These are phyloP conservation scores for Fusarium anthophilum DNA, from an alignment of 2,329 filamentous ascomycete genomes.

Conservation along the genomic window DNA sequence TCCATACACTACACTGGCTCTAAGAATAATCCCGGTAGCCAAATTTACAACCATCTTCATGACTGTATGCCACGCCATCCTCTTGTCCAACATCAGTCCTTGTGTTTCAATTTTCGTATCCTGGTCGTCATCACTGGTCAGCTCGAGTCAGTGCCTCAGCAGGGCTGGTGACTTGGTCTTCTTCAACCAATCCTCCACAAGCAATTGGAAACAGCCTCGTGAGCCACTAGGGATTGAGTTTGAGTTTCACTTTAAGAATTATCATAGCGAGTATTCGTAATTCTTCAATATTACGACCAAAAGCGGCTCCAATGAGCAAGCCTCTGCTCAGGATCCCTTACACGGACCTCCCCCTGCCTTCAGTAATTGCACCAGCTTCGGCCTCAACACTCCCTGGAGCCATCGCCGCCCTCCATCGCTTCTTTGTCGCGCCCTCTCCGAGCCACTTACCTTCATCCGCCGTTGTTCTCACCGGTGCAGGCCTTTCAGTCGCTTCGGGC, in stretches of 20 bases:
- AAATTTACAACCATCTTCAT: conserved; percentile 2
- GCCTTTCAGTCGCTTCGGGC: conserved; percentile 91
- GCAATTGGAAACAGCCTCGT: conserved; percentile 34
- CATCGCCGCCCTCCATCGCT: conserved; percentile 78
- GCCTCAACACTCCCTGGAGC: conserved; percentile 78
- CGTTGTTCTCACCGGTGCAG: conserved; percentile 77
- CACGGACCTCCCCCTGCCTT: conserved; percentile 80
- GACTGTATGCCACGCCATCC: conserved; percentile 1
- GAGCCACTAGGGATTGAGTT: background rate
- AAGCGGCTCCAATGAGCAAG: conserved; percentile 64
- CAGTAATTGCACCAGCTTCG: conserved; percentile 76
- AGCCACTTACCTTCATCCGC: conserved; percentile 57
- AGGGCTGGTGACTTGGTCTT: background rate
- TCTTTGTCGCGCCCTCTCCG: conserved; percentile 72
- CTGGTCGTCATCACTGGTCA: background rate
- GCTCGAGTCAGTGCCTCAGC: background rate
- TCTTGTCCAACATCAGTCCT: background rate
- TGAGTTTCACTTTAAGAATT: background rate
- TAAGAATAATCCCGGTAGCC: conserved; percentile 12
- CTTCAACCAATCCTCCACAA: conserved; percentile 18
- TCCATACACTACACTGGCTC: background rate
- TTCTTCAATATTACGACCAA: background rate
- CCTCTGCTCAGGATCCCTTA: conserved; percentile 90
- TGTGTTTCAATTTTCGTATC: background rate
- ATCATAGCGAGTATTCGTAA: background rate